phyloP scores from a whole-genome alignment of 2,329 filamentous ascomycete genomes.

The Cladosporium halotolerans region DNA sequence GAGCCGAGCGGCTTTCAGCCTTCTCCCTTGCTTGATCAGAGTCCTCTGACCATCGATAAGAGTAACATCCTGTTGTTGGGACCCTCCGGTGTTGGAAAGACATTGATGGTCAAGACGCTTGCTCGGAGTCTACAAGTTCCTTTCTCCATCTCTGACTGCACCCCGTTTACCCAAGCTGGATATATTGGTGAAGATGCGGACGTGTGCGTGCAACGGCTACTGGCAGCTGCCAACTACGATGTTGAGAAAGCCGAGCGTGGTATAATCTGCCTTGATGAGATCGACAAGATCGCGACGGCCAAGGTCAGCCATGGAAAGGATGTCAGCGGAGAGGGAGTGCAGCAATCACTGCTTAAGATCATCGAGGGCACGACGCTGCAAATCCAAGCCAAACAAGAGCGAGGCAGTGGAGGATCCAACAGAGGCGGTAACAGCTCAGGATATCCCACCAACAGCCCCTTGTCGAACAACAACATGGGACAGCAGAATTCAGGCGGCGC shows the following conservation, averaged over 20 bases:
- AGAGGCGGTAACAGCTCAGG: slow-evolving; percentile 15
- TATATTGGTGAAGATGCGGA: slow-evolving; percentile 99
- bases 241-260: slow-evolving; percentile 78
- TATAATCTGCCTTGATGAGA: slow-evolving; percentile 92
- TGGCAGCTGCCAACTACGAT: slow-evolving; percentile 87
- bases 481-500: slow-evolving; percentile 18
- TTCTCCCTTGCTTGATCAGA: slow-evolving; percentile 46
- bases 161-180: slow-evolving; percentile 89
- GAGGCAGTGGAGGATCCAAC: slow-evolving; percentile 33
- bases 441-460: slow-evolving; percentile 32
- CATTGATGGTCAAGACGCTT: slow-evolving; percentile 86
- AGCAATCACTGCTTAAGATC: slow-evolving; percentile 91
- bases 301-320: slow-evolving; percentile 86
- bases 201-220: slow-evolving; percentile 80
- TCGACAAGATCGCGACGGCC: slow-evolving; percentile 90
- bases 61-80: slow-evolving; percentile 88
- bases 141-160: slow-evolving; percentile 93
- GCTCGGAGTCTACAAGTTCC: slow-evolving; percentile 91
- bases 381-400: slow-evolving; percentile 77
- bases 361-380: slow-evolving; percentile 94
- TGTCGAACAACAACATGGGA: slow-evolving; percentile 30
- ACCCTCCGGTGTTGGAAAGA: slow-evolving; percentile 93
- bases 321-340: slow-evolving; percentile 91
- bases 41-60: slow-evolving; percentile 77
- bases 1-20: slow-evolving; percentile 15